Evolutionary conservation across 2,329 filamentous ascomycete genomes (phyloP).

Genomic region (Endothia cerciana): DNA sequence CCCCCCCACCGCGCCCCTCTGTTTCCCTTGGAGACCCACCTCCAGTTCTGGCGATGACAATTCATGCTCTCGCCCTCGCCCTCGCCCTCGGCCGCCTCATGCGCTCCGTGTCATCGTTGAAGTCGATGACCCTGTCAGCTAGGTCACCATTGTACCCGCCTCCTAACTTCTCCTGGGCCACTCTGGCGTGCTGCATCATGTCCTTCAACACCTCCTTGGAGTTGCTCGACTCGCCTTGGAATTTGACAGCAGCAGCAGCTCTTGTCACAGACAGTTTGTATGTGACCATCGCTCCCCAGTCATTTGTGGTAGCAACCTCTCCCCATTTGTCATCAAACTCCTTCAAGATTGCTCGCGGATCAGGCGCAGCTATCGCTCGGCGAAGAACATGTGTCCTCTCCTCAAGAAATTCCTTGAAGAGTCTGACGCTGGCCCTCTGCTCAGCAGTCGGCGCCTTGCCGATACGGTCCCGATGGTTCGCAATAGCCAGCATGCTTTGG

Average conservation of each 20-base stretch:
- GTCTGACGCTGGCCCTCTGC: not conserved
- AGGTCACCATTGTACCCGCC: not conserved
- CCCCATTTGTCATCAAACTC: slow-evolving; percentile 1
- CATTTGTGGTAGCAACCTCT: not conserved
- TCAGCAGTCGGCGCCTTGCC: not conserved
- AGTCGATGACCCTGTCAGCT: not conserved
- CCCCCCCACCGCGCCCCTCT: not conserved
- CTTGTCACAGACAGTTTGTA: not conserved
- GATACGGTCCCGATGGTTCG: not conserved
- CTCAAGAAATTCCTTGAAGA: not conserved
- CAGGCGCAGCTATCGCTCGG: not conserved
- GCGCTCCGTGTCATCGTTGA: not conserved
- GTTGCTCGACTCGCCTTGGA: not conserved
- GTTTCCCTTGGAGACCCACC: not conserved
- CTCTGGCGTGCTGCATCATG: not conserved
- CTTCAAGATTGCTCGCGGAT: not conserved
- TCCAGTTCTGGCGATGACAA: too few species aligned
- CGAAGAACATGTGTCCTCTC: slow-evolving; percentile 4
- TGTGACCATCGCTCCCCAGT: slow-evolving; percentile 7
- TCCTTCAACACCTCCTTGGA: not conserved
- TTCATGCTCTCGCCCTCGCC: not conserved
- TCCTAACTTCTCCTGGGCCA: slow-evolving; percentile 4
- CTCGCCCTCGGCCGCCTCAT: not conserved
- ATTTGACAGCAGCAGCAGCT: not conserved
- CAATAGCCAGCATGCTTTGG: not conserved